Conservation (phyloP, 2,329 filamentous ascomycete species). For the Cladophialophora exuberans region DNA sequence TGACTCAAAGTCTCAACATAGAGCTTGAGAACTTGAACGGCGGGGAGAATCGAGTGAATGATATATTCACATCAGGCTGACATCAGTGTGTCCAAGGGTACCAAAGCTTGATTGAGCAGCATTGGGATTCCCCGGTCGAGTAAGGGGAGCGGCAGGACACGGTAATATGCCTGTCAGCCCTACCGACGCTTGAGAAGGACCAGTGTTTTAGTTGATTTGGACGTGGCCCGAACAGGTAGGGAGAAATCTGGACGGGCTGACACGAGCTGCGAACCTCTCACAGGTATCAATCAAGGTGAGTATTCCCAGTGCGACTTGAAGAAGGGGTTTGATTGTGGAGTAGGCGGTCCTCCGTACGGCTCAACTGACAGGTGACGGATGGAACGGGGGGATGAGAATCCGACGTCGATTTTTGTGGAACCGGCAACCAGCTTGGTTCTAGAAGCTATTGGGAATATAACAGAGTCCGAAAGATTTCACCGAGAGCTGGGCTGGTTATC, state of each 20-base stretch:
- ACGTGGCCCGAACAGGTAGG: not conserved
- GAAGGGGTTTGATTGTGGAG: conserved; percentile 9
- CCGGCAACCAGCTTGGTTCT: conserved; percentile 1
- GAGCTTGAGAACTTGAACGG: not conserved
- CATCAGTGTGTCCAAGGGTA: conserved; percentile 2
- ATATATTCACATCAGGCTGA: conserved; percentile 19
- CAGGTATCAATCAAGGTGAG: not conserved
- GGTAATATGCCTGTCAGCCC: conserved; percentile 28
- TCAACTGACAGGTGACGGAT: conserved; percentile 15
- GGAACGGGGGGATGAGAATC: conserved; percentile 13
- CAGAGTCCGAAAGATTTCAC: too few relatives aligned
- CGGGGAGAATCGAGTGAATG: conserved; percentile 1
- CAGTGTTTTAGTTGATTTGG: conserved; percentile 17
- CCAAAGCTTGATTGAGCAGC: not conserved
- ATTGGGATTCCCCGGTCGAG: not conserved
- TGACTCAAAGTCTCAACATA: not conserved
- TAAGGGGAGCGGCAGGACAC: conserved; percentile 6
- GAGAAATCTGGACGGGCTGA: conserved; percentile 8
- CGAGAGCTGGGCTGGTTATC: too few relatives aligned
- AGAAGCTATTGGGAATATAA: too few relatives aligned
- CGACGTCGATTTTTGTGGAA: conserved; percentile 16
- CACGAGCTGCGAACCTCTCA: not conserved
- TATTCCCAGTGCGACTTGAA: conserved; percentile 2
- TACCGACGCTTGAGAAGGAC: conserved; percentile 15
- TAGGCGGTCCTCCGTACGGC: too few relatives aligned